phyloP scores from a whole-genome alignment of 768 basidiomycete species.

The Russula dissimulans region DNA sequence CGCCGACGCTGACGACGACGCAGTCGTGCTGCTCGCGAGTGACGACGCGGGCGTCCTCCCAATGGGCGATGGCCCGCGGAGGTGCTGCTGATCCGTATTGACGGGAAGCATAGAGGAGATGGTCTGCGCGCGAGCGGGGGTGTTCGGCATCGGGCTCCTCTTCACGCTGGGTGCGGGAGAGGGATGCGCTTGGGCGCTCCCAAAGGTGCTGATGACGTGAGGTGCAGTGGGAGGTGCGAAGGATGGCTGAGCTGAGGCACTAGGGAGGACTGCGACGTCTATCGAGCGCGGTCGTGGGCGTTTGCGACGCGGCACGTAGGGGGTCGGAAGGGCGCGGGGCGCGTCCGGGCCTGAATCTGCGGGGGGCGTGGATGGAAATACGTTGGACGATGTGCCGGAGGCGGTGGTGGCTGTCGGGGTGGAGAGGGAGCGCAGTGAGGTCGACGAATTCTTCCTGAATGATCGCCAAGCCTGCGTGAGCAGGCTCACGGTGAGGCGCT shows the following conservation, averaged over 20 bases:
- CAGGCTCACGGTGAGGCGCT: conserved; percentile 23
- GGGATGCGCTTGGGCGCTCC: neutral
- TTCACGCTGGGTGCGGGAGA: neutral
- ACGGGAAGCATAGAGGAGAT: neutral
- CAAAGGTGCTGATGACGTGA: neutral
- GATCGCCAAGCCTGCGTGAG: conserved; percentile 21
- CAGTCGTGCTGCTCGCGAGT: neutral
- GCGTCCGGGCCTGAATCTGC: neutral
- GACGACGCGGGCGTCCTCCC: neutral
- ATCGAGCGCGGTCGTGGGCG: conserved; percentile 15
- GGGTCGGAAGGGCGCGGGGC: neutral
- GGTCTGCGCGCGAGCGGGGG: neutral
- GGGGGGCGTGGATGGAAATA: neutral
- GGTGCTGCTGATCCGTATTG: neutral
- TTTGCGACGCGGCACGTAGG: conserved; percentile 9
- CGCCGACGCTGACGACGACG: neutral
- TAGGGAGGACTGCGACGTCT: neutral
- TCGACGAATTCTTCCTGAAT: conserved; percentile 5
- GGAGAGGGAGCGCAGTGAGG: conserved; percentile 15
- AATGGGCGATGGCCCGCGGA: neutral
- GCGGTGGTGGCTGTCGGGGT: neutral
- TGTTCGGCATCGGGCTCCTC: neutral
- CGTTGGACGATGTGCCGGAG: neutral
- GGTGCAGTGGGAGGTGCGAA: neutral
- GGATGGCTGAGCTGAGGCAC: neutral